Evolutionary conservation across 208 protist genomes (phyloP).

Genomic region (Strigomonas galati): DNA sequence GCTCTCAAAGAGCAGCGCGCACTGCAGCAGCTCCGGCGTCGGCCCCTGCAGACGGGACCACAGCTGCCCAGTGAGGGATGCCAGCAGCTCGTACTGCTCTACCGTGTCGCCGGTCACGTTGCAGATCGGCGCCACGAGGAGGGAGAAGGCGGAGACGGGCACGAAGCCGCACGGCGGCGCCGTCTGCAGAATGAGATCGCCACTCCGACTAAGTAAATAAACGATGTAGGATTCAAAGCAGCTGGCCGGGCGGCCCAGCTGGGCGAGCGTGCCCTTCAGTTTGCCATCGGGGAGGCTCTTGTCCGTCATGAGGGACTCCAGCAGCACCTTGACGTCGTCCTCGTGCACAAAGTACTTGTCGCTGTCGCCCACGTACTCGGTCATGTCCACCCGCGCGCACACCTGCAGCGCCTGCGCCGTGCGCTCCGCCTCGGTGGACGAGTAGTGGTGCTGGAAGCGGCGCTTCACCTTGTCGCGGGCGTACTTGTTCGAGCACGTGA

Average conservation of each 20-base stretch:
- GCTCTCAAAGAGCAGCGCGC: constrained; percentile 76
- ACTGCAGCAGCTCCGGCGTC: constrained; percentile 81
- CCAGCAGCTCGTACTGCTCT: constrained; percentile 78
- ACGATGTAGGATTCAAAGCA: constrained; percentile 63
- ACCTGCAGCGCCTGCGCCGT: constrained; percentile 55
- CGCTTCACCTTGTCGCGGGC: constrained; percentile 58
- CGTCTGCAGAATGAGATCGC: constrained; percentile 31
- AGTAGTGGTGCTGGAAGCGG: constrained; percentile 56
- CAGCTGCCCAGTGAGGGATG: constrained; percentile 68
- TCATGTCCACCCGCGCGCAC: constrained; percentile 45
- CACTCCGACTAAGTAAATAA: constrained; percentile 27
- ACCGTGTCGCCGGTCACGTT: constrained; percentile 82
- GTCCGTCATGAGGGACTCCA: constrained; percentile 61
- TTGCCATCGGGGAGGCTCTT: constrained; percentile 52
- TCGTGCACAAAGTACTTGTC: constrained; percentile 85
- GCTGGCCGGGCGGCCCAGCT: constrained; percentile 43
- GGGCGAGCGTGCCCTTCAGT: constrained; percentile 43
- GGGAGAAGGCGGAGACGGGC: constrained; percentile 40
- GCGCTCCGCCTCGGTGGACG: constrained; percentile 37
- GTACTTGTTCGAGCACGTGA: constrained; percentile 55
- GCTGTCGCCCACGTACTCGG: constrained; percentile 59
- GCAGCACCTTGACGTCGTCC: constrained; percentile 64
- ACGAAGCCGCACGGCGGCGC: constrained; percentile 55
- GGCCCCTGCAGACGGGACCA: constrained; percentile 81
- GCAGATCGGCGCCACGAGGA: constrained; percentile 70